Evolutionary conservation across 495 filamentous ascomycete genomes (phyloP).

Genomic region (Trichocladium uniseriatum): DNA sequence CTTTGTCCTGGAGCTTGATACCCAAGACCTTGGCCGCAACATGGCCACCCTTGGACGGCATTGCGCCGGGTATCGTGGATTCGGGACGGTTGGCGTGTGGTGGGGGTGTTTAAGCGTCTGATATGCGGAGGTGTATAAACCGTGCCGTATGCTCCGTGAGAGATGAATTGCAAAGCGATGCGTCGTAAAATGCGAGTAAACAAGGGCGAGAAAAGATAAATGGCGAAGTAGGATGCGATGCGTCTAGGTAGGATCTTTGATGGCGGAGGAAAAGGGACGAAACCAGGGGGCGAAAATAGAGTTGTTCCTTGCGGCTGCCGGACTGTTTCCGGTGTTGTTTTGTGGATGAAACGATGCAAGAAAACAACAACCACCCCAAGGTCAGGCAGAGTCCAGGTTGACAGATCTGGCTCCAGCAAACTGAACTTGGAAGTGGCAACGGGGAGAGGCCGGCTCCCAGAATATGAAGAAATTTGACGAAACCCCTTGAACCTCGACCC

Average conservation of each 20-base stretch:
- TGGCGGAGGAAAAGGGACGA: no score
- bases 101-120: neutral
- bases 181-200: neutral
- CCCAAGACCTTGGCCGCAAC: conserved; percentile 69
- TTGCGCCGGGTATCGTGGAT: neutral
- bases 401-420: neutral
- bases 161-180: no score
- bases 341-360: no score
- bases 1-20: conserved; percentile 68
- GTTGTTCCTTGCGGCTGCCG: no score
- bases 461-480: neutral
- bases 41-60: conserved; percentile 53
- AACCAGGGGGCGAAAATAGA: no score
- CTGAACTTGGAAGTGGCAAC: neutral
- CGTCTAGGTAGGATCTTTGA: no score
- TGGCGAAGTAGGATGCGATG: no score
- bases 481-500: neutral
- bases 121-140: no score
- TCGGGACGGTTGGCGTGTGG: neutral
- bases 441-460: neutral
- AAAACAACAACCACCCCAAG: no score
- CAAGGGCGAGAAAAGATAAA: neutral
- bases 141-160: neutral
- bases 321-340: no score
- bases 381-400: no score